Percentiles rank a stretch among this genome's conserved stretches.
Evolutionary conservation across 257 asterid genomes (phyloP).

Genomic region (Hygrophila difformis): DNA sequence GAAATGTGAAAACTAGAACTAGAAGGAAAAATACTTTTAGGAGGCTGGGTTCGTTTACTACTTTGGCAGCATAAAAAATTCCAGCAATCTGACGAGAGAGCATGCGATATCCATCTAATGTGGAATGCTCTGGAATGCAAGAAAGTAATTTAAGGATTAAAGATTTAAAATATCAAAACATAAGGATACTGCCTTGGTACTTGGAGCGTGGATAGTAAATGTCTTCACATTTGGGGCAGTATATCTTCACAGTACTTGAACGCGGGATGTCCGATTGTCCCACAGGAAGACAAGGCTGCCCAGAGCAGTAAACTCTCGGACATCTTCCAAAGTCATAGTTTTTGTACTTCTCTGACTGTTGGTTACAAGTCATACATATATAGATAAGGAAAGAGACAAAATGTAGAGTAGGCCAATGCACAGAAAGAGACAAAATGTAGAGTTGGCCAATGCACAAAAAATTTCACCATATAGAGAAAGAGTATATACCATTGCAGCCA

Average conservation of each 20-base stretch:
- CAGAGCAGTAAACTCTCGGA: conserved; percentile 84
- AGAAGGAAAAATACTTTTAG: too few relatives aligned
- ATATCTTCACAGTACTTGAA: conserved; percentile 79
- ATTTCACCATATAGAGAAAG: not conserved
- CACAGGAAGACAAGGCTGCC: conserved; percentile 87
- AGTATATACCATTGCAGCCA: conserved; percentile 80
- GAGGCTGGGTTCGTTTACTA: too few relatives aligned
- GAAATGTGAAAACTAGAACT: too few relatives aligned
- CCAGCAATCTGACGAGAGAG: too few relatives aligned
- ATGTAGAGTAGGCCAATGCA: not conserved
- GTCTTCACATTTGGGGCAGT: conserved; percentile 85
- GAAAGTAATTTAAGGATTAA: not conserved
- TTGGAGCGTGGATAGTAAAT: conserved; percentile 86
- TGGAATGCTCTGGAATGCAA: too few relatives aligned
- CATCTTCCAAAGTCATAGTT: conserved; percentile 85
- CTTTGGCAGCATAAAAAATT: too few relatives aligned
- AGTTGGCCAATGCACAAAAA: not conserved
- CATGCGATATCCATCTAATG: too few relatives aligned
- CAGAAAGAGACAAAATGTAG: not conserved
- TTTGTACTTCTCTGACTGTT: conserved; percentile 87
- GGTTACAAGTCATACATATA: conserved; percentile 9
- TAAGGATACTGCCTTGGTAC: conserved; percentile 97
- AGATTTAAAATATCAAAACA: not conserved
- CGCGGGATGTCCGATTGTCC: conserved; percentile 91
- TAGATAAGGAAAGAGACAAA: not conserved